Base-by-base conservation (phyloP, 768 basidiomycete genomes). In the Lenzites betulinus region DNA sequence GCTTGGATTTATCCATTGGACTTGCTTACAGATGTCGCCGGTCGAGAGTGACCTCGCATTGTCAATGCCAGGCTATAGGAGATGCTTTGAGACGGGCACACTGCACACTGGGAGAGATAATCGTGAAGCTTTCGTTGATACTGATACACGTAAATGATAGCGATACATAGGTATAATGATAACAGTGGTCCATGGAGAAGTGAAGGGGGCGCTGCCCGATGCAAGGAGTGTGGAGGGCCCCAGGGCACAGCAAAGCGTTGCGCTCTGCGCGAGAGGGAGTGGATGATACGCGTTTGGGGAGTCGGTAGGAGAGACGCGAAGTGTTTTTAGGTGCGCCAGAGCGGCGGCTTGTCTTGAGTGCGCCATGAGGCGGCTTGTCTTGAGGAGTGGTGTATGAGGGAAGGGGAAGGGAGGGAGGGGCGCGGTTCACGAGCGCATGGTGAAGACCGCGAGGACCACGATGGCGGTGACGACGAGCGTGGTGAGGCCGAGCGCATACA, bases 401-500 rank as follows among this genome's bases (percentile, higher is more conserved):
- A 7, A 36, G 5, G 51, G 23, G 46, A 25, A 46, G 28, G 42
- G 20, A 26, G 16, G 44, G 47, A 3, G 18, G 48, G 20, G 48
- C 25, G 47, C 15, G 16, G 46, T 36, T 64, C 54, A 67, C 16
- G 63, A 69, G 57, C 64, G 61, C 54, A 47, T 55, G 60, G 65
- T 58, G 51, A 65, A 11, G 51, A 70, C 26, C 4, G 30, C 30
- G 30, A 33, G 30, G 30, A 33, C 6, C 6, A 33, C 11, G 30
- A 62, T 62, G 50, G 51, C 58, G 42, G 63, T 33, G 41, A 58
- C 39, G 48, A 66, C 52, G n/a, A 62, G 60, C 22, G 65, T 9
- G 49, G 68, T 28, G 51, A 58, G 23, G 30, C 69, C 42, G 52
- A 66, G 46, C 2, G 75, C 75, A 30, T 62, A 38, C 42, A 75